These are phyloP conservation scores for Paradendryphiella salina DNA, from an alignment of 2,329 filamentous ascomycete genomes.

Conservation along the genomic window DNA sequence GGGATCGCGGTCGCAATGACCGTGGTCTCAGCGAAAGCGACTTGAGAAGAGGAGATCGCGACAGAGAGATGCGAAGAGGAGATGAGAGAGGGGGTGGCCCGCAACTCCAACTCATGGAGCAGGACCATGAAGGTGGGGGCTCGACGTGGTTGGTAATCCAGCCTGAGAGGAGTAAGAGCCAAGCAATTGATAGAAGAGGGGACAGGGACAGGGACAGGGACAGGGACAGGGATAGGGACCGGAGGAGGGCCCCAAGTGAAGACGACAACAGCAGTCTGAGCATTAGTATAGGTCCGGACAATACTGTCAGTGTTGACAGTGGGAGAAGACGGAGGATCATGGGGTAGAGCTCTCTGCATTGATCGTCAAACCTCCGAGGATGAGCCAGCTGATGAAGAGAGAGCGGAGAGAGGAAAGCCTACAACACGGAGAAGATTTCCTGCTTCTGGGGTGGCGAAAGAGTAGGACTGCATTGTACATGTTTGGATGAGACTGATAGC, in stretches of 20 bases:
- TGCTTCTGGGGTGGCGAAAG: background rate
- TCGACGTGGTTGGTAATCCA: conserved; percentile 46
- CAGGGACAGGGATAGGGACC: background rate
- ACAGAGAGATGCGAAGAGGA: conserved; percentile 9
- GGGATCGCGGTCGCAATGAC: conserved; percentile 21
- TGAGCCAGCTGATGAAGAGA: background rate
- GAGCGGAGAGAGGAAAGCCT: background rate
- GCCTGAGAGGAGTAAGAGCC: conserved; percentile 42
- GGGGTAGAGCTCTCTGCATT: conserved; percentile 15
- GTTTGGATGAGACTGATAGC: conserved; percentile 11
- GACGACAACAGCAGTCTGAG: conserved; percentile 43
- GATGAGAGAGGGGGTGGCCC: conserved; percentile 18
- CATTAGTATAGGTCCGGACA: conserved; percentile 45
- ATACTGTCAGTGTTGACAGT: conserved; percentile 46
- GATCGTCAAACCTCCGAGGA: background rate
- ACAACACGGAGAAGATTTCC: background rate
- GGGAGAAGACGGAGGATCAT: conserved; percentile 39
- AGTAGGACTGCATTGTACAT: background rate
- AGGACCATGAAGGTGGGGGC: conserved; percentile 41
- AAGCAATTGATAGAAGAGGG: conserved; percentile 20
- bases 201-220: background rate
- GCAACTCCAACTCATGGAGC: conserved; percentile 43
- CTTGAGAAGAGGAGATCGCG: conserved; percentile 5
- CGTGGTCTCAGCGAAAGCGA: conserved; percentile 8
- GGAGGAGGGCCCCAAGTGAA: conserved; percentile 29